Base-by-base conservation (phyloP, 768 basidiomycete species). In the Amanita fuliginea region DNA sequence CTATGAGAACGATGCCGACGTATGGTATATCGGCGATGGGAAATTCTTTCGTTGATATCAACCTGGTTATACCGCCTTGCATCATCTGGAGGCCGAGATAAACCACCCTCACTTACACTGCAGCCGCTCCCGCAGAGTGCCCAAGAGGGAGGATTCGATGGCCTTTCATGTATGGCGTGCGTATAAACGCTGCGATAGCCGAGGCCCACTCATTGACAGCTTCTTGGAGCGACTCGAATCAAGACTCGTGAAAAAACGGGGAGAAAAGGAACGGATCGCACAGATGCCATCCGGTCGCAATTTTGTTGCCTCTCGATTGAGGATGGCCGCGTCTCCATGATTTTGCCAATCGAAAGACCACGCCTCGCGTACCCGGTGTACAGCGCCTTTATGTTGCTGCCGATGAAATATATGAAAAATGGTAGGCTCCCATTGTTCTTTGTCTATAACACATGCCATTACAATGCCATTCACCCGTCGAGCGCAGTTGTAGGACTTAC, bases 361-460 rank as follows among this genome's bases (percentile, higher is more conserved):
- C 1, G 69, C 72, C 52, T 77, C 75, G 2, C 68, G 64, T 22
- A 43, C 28, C 26, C 26, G 28, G 24, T 40, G 37, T 1, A 39
- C 32, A 19, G 47, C 42, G 24, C 42, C 43, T 51, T 61, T 61
- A 2, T 21, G 46, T 4, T 52, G 41, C 21, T 68, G 65, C 4
- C 60, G 49, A 2, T 55, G 36, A 56, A 75, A 73, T 9, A 77
- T 57, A 0, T 55, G 55, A 33, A 67, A 54, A 14, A 78, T 67
- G 3, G 66, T 64, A 1, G 74, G 71, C 51, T 77, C 76, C 75
- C 76, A 78, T 54, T 73, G 70, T 54, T 78, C 75, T 53, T 78
- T 77, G 57, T 76, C 77, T 78, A 53, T 32, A 1, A 32, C 11
- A n/a, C 36, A 18, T 11, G 36, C 18, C n/a, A 32, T 46, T 28